Percentiles rank a stretch among this genome's conserved stretches.
Conservation (phyloP, 1,139 yeast genomes). For the Pneumocystis murina region DNA sequence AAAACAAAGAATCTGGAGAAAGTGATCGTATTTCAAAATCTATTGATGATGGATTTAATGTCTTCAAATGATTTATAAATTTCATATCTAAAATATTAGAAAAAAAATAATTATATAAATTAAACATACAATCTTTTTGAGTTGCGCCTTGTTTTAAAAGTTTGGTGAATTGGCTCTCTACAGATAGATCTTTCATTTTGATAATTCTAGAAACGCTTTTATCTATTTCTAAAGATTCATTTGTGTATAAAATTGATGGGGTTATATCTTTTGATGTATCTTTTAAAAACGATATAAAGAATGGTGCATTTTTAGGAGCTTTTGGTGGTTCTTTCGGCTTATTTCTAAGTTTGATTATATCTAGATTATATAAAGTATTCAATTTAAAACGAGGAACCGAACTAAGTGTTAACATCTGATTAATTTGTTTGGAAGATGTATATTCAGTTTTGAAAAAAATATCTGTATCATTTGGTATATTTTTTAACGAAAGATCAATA, state of each 20-base stretch:
- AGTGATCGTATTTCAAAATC: constrained; percentile 81
- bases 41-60: constrained; percentile 58
- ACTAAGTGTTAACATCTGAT: constrained; percentile 57
- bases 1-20: constrained; percentile 43
- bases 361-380: constrained; percentile 64
- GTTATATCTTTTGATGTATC: constrained; percentile 11
- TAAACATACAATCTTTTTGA: constrained; percentile 25
- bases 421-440: constrained; percentile 48
- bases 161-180: constrained; percentile 64
- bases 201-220: neutral
- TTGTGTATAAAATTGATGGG: constrained; percentile 5
- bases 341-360: constrained; percentile 65
- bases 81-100: constrained; percentile 13
- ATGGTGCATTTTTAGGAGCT: constrained; percentile 72
- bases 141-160: constrained; percentile 41
- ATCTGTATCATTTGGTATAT: constrained; percentile 17
- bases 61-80: constrained; percentile 43
- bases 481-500: constrained; percentile 58
- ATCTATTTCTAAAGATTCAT: neutral
- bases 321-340: constrained; percentile 83
- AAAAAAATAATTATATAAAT: neutral
- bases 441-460: constrained; percentile 30
- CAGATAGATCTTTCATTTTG: constrained; percentile 19
- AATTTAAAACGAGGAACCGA: constrained; percentile 64
- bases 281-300: constrained; percentile 35